phyloP scores from a whole-genome alignment of 768 basidiomycete genomes.

The Tricholoma matsutake region DNA sequence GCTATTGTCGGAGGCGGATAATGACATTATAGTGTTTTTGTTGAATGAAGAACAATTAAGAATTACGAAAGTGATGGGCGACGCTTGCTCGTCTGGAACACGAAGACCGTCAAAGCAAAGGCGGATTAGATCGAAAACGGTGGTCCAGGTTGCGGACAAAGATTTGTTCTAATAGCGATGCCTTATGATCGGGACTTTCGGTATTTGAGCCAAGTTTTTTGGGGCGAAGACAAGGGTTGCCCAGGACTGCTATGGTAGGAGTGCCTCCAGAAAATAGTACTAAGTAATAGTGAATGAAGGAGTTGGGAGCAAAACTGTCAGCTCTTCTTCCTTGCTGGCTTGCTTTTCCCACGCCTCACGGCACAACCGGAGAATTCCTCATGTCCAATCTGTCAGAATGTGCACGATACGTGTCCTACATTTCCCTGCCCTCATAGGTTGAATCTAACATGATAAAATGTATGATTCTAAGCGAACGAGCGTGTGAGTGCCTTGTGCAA shows the following conservation, averaged over 20 bases:
- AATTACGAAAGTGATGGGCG: conserved; percentile 57
- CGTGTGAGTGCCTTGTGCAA: too few relatives aligned
- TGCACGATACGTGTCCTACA: background rate
- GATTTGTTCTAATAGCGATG: conserved; percentile 19
- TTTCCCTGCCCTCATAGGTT: too few relatives aligned
- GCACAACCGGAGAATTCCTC: conserved; percentile 19
- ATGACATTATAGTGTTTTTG: conserved; percentile 78
- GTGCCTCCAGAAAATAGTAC: conserved; percentile 52
- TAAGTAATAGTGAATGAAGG: conserved; percentile 47
- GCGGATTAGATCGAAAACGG: conserved; percentile 30
- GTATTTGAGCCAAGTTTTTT: conserved; percentile 20
- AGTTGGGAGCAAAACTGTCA: conserved; percentile 37
- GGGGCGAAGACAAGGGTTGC: conserved; percentile 35
- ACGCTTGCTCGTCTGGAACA: conserved; percentile 30
- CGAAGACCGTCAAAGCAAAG: conserved; percentile 24
- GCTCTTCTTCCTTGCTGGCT: conserved; percentile 30
- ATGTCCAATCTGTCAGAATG: conserved; percentile 13
- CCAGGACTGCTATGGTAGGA: conserved; percentile 54
- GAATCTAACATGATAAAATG: too few relatives aligned
- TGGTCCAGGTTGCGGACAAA: conserved; percentile 18
- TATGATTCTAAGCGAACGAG: too few relatives aligned
- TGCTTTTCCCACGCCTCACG: conserved; percentile 34
- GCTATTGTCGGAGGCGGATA: conserved; percentile 82
- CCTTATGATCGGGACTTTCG: conserved; percentile 19
- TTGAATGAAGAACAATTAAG: conserved; percentile 69